Evolutionary conservation across 495 filamentous ascomycete species (phyloP), one percentile per base, ranked within the genome.

Genomic region (Neurospora hispaniola): DNA sequence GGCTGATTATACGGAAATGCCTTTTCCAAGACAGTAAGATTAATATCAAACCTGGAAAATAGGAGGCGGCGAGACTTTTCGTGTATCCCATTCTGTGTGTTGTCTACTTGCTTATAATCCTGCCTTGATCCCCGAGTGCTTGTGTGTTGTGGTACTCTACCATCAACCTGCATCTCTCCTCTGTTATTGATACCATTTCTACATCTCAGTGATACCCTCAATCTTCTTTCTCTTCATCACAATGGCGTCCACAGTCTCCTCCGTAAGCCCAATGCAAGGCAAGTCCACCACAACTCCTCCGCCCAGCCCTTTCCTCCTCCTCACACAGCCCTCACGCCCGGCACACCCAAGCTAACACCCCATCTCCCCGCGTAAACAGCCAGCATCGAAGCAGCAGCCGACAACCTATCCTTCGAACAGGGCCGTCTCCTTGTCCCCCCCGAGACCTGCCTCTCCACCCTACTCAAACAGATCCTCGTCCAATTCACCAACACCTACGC

Each of bases 361-460:
- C 5, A 12, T 39, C 12, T 42, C 54, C 42, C 5, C 35, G 12
- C 11, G 46, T 27, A 16, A 62, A 9, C 69, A 80, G 80, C 72
- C 7, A 75, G 74, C 73, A 75, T 80, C 41, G 75, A 77, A 62
- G 74, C 73, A 3, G 71, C 77, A 10, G n/a, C 78, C 12, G 70
- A 48, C 41, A 68, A 54, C 54, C 48, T 81, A 20, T 72, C 42
- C 70, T 69, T 76, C 42, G 54, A 72, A 31, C 44, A 69, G 27
- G 77, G 77, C 66, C 66, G 70, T 3, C 70, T 76, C 27, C 74
- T 74, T 23, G 70, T 82, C 18, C 79, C 78, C 16, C 11, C 69
- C 5, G 78, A 77, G 12, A 69, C 74, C 10, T 78, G 71, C 18
- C 71, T 81, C 44, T 75, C 74, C 42, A 39, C 46, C 62, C 70